These are phyloP conservation scores for Tripidium arundinaceum DNA, from an alignment of 202 grass and related monocot species.

Conservation along the genomic window DNA sequence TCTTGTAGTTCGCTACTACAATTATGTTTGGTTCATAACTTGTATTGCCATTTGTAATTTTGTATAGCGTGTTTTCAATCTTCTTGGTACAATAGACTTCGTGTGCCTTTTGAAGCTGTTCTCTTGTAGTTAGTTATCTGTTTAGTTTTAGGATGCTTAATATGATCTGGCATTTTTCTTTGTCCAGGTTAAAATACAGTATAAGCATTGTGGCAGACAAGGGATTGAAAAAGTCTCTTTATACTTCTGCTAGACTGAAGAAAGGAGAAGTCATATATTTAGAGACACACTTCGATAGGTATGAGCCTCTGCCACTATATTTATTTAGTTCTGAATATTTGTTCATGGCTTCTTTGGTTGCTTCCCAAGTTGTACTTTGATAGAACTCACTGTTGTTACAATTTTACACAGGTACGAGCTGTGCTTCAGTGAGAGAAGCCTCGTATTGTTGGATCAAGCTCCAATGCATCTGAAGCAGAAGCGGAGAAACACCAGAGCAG, in stretches of 20 bases:
- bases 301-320: slow-evolving; percentile 6
- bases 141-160: not conserved
- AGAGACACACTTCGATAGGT: slow-evolving; percentile 92
- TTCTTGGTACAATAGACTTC: not conserved
- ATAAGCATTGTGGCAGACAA: slow-evolving; percentile 96
- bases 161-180: slow-evolving; percentile 14
- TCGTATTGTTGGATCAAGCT: slow-evolving; percentile 34
- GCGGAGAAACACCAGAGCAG: slow-evolving; percentile 56
- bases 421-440: slow-evolving; percentile 71
- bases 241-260: slow-evolving; percentile 87
- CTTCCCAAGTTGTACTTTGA: not conserved
- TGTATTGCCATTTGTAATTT: not conserved
- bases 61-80: slow-evolving; percentile 25
- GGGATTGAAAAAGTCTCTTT: slow-evolving; percentile 81
- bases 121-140: not conserved
- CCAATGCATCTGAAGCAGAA: slow-evolving; percentile 41
- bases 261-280: slow-evolving; percentile 94
- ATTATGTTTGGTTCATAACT: not conserved
- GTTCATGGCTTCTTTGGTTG: not conserved
- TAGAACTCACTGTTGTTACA: slow-evolving; percentile 4
- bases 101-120: not conserved
- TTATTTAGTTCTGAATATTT: not conserved
- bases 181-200: slow-evolving; percentile 90
- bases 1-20: not conserved
- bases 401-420: slow-evolving; percentile 76